Percentiles rank a stretch among this genome's conserved stretches.
Evolutionary conservation across 139 green algal genomes (phyloP).

Genomic region (Tetradesmus lagerheimii): DNA sequence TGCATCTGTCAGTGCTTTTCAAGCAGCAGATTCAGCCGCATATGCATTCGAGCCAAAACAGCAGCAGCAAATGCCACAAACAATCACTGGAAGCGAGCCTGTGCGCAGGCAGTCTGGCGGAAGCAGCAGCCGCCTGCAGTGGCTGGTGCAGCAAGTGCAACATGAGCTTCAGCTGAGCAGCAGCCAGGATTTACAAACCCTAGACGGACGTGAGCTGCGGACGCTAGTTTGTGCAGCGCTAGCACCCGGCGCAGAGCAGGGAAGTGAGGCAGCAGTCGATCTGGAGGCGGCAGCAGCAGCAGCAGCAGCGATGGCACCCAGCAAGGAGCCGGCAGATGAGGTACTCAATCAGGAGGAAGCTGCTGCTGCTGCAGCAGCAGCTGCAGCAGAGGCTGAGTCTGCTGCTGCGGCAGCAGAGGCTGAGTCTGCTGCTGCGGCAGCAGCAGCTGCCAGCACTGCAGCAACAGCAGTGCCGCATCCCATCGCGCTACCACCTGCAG

Average conservation of each 20-base stretch:
- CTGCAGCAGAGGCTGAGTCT: neutral
- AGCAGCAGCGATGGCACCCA: neutral
- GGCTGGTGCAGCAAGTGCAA: conserved; percentile 26
- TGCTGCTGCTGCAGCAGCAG: neutral
- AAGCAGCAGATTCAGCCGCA: neutral
- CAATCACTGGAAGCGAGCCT: no score
- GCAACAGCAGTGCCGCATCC: neutral
- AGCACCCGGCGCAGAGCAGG: neutral
- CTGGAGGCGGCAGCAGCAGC: neutral
- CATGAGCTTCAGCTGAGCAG: neutral
- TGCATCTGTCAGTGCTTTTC: neutral
- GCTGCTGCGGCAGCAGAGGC: neutral
- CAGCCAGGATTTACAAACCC: neutral
- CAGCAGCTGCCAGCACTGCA: neutral
- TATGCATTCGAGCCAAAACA: neutral
- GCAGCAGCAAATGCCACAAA: neutral
- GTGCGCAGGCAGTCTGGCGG: neutral
- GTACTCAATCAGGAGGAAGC: no score
- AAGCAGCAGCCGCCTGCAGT: neutral
- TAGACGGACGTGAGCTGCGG: neutral
- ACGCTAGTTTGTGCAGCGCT: neutral
- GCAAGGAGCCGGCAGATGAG: no score
- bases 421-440: neutral
- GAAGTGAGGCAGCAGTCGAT: neutral
- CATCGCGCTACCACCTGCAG: neutral